Evolutionary conservation across 495 filamentous ascomycete genomes (phyloP).

Genomic region (Penicillium soppii): DNA sequence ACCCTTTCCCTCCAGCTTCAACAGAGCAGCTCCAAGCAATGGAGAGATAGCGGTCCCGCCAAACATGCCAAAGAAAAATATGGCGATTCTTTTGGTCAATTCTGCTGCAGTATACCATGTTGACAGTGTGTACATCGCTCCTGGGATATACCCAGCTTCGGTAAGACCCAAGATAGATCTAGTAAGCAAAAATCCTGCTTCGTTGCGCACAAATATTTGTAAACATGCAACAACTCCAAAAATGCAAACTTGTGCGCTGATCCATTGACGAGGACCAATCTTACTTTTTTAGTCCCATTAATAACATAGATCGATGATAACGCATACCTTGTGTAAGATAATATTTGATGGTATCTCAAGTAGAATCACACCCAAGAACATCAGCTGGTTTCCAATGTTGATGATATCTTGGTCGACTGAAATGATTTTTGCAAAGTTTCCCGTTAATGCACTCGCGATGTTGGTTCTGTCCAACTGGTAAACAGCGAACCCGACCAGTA

Average conservation of each 20-base stretch:
- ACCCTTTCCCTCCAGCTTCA: constrained; percentile 48
- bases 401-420: constrained; percentile 50
- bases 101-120: constrained; percentile 55
- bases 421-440: constrained; percentile 41
- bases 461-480: constrained; percentile 50
- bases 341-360: constrained; percentile 56
- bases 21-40: constrained; percentile 43
- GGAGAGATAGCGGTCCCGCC: constrained; percentile 48
- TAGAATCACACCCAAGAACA: constrained; percentile 52
- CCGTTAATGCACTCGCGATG: constrained; percentile 45
- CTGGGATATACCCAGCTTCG: constrained; percentile 59
- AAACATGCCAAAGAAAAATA: constrained; percentile 54
- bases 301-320: background rate
- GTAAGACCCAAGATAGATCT: constrained; percentile 49
- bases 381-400: constrained; percentile 54
- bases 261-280: constrained; percentile 51
- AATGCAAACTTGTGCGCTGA: constrained; percentile 49
- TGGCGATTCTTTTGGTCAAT: constrained; percentile 47
- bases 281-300: constrained; percentile 20
- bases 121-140: constrained; percentile 54
- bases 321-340: constrained; percentile 26
- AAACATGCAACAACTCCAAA: constrained; percentile 52
- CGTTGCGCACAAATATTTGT: constrained; percentile 51
- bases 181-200: constrained; percentile 41
- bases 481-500: constrained; percentile 49